Conservation (phyloP, 495 filamentous ascomycete genomes). For the Penicillium psychrofluorescens region DNA sequence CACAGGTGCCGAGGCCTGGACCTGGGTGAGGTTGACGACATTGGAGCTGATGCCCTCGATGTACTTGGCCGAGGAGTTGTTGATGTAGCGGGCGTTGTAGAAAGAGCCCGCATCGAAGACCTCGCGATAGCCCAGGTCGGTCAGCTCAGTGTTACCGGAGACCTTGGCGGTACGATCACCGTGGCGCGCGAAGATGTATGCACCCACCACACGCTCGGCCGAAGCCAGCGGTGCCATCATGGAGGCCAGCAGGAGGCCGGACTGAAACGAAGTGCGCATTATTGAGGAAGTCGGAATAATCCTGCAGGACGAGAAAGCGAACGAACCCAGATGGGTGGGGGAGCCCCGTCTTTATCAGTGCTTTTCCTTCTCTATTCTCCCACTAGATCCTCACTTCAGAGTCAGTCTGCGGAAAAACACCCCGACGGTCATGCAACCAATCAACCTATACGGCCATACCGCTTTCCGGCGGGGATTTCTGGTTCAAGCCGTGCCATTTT, state of each 20-base stretch:
- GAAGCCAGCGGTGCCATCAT: slow-evolving; percentile 29
- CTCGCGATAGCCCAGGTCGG: slow-evolving; percentile 54
- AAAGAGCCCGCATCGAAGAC: slow-evolving; percentile 53
- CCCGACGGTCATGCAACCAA: no score
- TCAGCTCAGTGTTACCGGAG: slow-evolving; percentile 45
- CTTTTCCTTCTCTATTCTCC: no score
- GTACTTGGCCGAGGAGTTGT: slow-evolving; percentile 35
- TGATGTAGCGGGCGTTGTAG: slow-evolving; percentile 56
- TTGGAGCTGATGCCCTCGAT: slow-evolving; percentile 52
- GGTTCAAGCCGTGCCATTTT: no score
- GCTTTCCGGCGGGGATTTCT: no score
- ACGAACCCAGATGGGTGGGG: no score
- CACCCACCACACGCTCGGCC: slow-evolving; percentile 54
- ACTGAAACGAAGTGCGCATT: slow-evolving; percentile 24
- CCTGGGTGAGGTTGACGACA: slow-evolving; percentile 50
- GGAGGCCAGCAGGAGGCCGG: slow-evolving; percentile 24
- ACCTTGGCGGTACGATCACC: slow-evolving; percentile 56
- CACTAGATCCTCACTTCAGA: no score
- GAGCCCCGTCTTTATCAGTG: no score
- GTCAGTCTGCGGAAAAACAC: no score
- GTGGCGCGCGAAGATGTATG: slow-evolving; percentile 58
- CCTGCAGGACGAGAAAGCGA: not conserved
- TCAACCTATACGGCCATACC: no score
- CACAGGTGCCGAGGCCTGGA: slow-evolving; percentile 47
- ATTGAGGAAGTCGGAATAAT: not conserved